Base-by-base conservation (phyloP, 768 basidiomycete genomes). In the Trametes cingulata region DNA sequence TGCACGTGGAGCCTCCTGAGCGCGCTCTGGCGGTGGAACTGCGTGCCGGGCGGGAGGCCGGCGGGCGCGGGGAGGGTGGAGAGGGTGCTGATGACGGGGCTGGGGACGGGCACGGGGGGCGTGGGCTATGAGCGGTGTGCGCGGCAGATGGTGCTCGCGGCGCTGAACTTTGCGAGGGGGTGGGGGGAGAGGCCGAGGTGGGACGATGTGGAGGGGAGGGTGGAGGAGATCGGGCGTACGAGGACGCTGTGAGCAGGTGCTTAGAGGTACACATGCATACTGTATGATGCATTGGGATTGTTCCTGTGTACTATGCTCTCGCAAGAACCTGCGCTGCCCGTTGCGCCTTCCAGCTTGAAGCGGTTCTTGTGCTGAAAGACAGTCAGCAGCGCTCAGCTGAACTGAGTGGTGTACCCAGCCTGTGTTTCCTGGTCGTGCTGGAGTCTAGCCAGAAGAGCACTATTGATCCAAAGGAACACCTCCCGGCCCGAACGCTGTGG, bases 1-100 rank as follows among this genome's bases (percentile, higher is more conserved):
- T 48, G 56, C 47, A 66, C 64, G 62, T 66, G 65, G 65, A 46
- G 52, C 46, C 57, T 66, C 7, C 62, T 66, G 24, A 54, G 49
- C 25, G 56, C 59, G 60, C 48, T 63, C 17, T 54, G 62, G 62
- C 56, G 49, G 24, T 66, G 65, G 62, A 52, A 49, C 19, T 35
- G 35, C n/a, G n/a, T n/a, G n/a, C n/a, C n/a, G 29, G 65, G 56
- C 24, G 56, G 55, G 43, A 39, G 57, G 36, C 59, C 59, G 25
- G 52, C 22, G 27, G 59, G 47, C 24, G 52, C 52, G 37, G 36
- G 13, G 33, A 25, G 39, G 8, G 61, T 66, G 25, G 48, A 45
- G 41, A 37, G 27, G 48, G 65, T 66, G 39, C 60, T 66, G 5
- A 58, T 66, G 59, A 66, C 65, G 20, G 62, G 65, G 6, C 53